A percentile compares a stretch with the other conserved stretches of the same genome.
Evolutionary conservation across 1,284 basidiomycete genomes (phyloP).

Genomic region (Golubevia pallescens): DNA sequence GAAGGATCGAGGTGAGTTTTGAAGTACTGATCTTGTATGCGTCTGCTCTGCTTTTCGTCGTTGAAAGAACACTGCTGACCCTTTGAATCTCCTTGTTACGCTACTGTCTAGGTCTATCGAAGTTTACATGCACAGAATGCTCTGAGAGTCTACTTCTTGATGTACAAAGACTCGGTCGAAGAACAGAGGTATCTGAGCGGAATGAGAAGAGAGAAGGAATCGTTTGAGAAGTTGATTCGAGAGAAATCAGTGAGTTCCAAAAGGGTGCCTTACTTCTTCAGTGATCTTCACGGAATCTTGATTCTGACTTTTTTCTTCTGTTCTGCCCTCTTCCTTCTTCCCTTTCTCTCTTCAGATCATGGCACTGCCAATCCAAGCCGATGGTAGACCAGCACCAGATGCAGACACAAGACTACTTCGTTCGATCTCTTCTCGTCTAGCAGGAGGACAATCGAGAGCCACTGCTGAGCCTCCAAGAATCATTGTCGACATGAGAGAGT

Average conservation of each 20-base stretch:
- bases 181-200: conserved; percentile 92
- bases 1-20: conserved; percentile 80
- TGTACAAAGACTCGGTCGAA: conserved; percentile 89
- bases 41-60: conserved; percentile 2
- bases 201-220: conserved; percentile 87
- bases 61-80: neutral
- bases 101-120: conserved; percentile 90
- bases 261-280: too few species aligned
- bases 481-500: conserved; percentile 95
- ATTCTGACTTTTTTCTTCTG: conserved; percentile 55
- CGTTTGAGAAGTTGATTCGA: conserved; percentile 89
- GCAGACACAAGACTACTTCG: conserved; percentile 71
- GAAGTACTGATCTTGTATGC: neutral
- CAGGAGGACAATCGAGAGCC: conserved; percentile 77
- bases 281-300: neutral
- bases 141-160: conserved; percentile 93
- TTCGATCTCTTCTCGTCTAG: conserved; percentile 84
- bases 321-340: neutral
- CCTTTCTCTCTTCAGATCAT: conserved; percentile 74
- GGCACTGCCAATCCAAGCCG: conserved; percentile 86
- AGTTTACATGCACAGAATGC: conserved; percentile 79
- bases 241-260: conserved; percentile 80
- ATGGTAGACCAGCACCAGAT: conserved; percentile 68
- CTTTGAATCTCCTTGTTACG: conserved; percentile 10
- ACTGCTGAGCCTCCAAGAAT: conserved; percentile 77